Conservation (phyloP, 352 stramenopile genomes). For the Pythium pyrilobum region DNA sequence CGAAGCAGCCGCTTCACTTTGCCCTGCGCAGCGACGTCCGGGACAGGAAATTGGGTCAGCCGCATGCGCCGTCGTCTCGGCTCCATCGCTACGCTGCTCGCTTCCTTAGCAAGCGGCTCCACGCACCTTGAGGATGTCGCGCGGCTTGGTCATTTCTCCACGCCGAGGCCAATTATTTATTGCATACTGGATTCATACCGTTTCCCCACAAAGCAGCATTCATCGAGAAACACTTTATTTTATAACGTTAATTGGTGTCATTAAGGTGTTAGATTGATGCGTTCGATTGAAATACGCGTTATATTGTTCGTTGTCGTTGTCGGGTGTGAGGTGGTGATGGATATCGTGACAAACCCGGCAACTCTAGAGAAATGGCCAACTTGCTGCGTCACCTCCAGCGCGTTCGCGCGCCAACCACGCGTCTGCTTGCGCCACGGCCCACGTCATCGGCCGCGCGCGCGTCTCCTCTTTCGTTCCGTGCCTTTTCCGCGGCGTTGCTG, state of each 20-base stretch:
- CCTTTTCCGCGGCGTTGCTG: neutral
- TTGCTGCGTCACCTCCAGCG: slow-evolving; percentile 4
- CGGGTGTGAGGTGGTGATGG: neutral
- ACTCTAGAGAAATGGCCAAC: neutral
- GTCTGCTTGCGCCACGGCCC: neutral
- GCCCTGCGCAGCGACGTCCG: slow-evolving; percentile 9
- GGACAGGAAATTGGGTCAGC: neutral
- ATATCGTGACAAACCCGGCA: neutral
- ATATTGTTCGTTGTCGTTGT: too few species aligned
- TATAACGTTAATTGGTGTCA: too few species aligned
- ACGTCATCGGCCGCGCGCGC: neutral
- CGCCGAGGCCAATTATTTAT: neutral
- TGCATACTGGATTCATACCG: too few species aligned
- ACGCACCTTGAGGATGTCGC: slow-evolving; percentile 54
- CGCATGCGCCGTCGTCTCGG: too few species aligned
- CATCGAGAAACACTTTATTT: too few species aligned
- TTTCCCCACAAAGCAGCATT: too few species aligned
- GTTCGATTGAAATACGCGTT: too few species aligned
- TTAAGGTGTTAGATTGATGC: too few species aligned
- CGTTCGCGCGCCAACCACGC: neutral
- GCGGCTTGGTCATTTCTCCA: slow-evolving; percentile 29
- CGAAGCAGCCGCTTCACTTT: slow-evolving; percentile 64
- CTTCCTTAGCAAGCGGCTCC: neutral
- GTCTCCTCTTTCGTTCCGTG: neutral
- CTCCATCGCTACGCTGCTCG: too few species aligned